Conservation (phyloP, 768 basidiomycete genomes). For the Multifurca ochricompacta region DNA sequence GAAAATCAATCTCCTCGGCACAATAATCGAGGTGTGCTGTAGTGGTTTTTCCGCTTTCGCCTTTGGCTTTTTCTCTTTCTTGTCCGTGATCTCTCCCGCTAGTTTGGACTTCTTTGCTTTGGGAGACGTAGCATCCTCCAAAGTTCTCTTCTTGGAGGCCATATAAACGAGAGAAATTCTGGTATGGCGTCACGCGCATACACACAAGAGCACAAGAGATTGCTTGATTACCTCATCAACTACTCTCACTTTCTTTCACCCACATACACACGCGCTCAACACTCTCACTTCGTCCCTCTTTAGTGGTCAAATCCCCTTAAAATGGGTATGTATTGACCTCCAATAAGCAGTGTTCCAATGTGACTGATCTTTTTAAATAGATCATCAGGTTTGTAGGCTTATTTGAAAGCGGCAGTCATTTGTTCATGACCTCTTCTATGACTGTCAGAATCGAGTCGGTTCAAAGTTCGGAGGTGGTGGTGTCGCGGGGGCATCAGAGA, state of each 20-base stretch:
- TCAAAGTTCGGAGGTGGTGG: slow-evolving; percentile 95
- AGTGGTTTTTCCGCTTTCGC: slow-evolving; percentile 24
- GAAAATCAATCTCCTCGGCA: slow-evolving; percentile 84
- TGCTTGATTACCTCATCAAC: slow-evolving; percentile 1
- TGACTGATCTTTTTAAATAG: background rate
- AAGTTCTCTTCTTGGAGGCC: slow-evolving; percentile 52
- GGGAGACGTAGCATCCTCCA: slow-evolving; percentile 46
- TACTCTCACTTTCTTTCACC: background rate
- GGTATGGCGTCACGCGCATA: too few relatives aligned
- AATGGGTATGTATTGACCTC: slow-evolving; percentile 17
- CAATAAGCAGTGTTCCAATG: background rate
- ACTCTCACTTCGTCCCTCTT: background rate
- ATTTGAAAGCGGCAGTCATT: background rate
- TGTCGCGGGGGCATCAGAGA: slow-evolving; percentile 91
- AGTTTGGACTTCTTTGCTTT: slow-evolving; percentile 60
- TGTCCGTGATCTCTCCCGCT: slow-evolving; percentile 22
- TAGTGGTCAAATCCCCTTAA: background rate
- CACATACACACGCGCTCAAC: too few relatives aligned
- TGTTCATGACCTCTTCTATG: background rate
- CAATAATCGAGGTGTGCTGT: slow-evolving; percentile 33
- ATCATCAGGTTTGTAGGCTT: slow-evolving; percentile 15
- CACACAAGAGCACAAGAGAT: too few relatives aligned
- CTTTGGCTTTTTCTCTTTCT: slow-evolving; percentile 25
- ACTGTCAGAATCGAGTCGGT: slow-evolving; percentile 78
- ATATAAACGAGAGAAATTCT: slow-evolving; percentile 21